Evolutionary conservation across 176 grass and related monocot genomes (phyloP), one percentile per base, ranked within the genome.

Genomic region (Musa beccarii): DNA sequence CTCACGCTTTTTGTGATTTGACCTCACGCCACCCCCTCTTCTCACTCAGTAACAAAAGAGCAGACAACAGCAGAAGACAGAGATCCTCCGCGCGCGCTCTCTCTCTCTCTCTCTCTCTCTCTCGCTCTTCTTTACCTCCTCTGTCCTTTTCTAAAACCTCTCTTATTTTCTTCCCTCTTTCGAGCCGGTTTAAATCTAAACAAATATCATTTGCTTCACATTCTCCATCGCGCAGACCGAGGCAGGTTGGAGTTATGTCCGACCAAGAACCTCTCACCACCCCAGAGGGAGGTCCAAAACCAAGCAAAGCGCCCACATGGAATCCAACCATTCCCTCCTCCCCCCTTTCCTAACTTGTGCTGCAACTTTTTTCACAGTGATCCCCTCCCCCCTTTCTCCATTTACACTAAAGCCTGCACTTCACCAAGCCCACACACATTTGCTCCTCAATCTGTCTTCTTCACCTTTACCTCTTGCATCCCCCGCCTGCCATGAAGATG

Each of bases 1-100:
- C 77, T 82, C 77, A 74, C 12, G 80, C 85, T 81, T 91, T 87
- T 83, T 78, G 11, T 87, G 89, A 91, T 88, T 91, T 91, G 89
- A 91, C 89, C 89, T 85, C 89, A 91, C 89, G 87, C 85, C 82
- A 84, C 80, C 64, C 43, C 75, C 61, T 34, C 77, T 25, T 78
- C 87, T 79, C 82, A 77, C 89, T 85, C 89, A 57, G 63, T 86
- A 85, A 81, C 89, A 81, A 85, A 84, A 84, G 76, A 71, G 59
- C 72, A 74, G 72, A 54, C 22, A 52, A 49, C 52, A 1, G 72
- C 51, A 65, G 56, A 78, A 50, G 51, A 34, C 72, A 83, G 74
- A 87, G 83, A 91, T 87, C 89, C 72, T 85, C 82, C 83, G 21
- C 65, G 68, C 77, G 21, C 78, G 71, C 51, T 63, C 72, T 73